Conservation (phyloP, 2,329 filamentous ascomycete genomes). For the Calycina marina region DNA sequence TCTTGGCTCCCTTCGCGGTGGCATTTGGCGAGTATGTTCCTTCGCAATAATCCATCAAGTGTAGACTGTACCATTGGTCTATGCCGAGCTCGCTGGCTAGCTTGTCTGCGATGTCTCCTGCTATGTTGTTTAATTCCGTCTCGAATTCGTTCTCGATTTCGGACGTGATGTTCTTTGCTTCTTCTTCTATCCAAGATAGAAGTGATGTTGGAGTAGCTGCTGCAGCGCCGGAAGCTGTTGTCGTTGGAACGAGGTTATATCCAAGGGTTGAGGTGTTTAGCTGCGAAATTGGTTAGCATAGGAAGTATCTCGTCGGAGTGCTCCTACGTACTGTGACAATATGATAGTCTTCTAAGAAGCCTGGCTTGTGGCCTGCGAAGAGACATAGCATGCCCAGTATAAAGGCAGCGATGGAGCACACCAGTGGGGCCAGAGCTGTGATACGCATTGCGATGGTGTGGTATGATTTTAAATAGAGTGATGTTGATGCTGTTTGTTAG, state of each 20-base stretch:
- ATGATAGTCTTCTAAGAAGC: conserved; percentile 40
- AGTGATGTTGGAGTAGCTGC: conserved; percentile 21
- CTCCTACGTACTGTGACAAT: conserved; percentile 34
- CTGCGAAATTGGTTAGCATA: conserved; percentile 18
- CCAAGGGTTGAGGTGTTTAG: conserved; percentile 43
- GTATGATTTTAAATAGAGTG: too few species aligned
- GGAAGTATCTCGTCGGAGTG: neutral
- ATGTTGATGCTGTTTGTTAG: too few species aligned
- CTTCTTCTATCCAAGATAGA: conserved; percentile 19
- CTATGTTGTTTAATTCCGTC: conserved; percentile 21
- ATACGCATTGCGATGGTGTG: conserved; percentile 30
- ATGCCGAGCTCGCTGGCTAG: conserved; percentile 35
- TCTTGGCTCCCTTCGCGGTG: conserved; percentile 25
- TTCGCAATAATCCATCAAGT: conserved; percentile 45
- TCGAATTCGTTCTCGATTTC: conserved; percentile 19
- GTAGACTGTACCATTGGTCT: conserved; percentile 45
- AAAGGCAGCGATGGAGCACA: conserved; percentile 37
- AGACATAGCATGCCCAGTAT: conserved; percentile 44
- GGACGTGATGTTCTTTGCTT: conserved; percentile 28
- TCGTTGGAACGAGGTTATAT: conserved; percentile 16
- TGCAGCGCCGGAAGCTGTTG: conserved; percentile 11
- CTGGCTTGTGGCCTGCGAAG: conserved; percentile 41
- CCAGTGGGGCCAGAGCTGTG: conserved; percentile 32
- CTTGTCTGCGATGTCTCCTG: conserved; percentile 24
- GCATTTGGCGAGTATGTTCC: conserved; percentile 25